phyloP scores from a whole-genome alignment of 2,329 filamentous ascomycete species.

The Alternaria tenuissima region DNA sequence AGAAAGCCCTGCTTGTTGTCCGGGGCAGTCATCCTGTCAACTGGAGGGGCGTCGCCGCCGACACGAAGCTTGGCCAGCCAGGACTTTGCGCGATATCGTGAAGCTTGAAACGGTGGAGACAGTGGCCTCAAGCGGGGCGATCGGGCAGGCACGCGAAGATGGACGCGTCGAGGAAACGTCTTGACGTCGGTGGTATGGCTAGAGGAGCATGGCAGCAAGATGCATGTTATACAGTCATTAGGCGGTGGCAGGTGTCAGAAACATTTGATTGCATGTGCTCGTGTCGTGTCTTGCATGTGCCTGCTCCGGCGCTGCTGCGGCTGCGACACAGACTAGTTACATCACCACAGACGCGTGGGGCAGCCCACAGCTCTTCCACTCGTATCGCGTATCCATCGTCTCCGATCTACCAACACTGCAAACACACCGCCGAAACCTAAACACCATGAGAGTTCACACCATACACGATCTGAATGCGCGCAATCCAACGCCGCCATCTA shows the following conservation, averaged over 20 bases:
- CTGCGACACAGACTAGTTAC: conserved; percentile 13
- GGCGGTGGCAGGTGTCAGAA: conserved; percentile 8
- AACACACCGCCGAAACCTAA: not conserved
- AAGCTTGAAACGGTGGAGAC: not conserved
- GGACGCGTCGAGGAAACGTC: conserved; percentile 23
- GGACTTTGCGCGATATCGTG: conserved; percentile 20
- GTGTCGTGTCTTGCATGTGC: conserved; percentile 13
- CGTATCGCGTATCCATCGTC: not conserved
- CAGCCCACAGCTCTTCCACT: conserved; percentile 3
- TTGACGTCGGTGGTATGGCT: conserved; percentile 9
- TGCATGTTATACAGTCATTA: not conserved
- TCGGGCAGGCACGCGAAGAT: conserved; percentile 13
- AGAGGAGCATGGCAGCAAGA: not conserved
- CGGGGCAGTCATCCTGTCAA: conserved; percentile 53
- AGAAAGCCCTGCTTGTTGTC: conserved; percentile 56
- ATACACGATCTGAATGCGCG: conserved; percentile 5
- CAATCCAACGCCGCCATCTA: conserved; percentile 13
- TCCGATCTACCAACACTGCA: conserved; percentile 1
- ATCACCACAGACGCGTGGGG: conserved; percentile 17
- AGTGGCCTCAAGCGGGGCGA: conserved; percentile 8
- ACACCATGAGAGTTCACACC: conserved; percentile 17
- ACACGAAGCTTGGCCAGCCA: conserved; percentile 29
- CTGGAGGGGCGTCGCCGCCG: conserved; percentile 24
- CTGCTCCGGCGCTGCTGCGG: not conserved
- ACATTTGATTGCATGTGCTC: not conserved